These are phyloP conservation scores for Daldinia sp. DNA, from an alignment of 2,329 filamentous ascomycete species.

Conservation along the genomic window DNA sequence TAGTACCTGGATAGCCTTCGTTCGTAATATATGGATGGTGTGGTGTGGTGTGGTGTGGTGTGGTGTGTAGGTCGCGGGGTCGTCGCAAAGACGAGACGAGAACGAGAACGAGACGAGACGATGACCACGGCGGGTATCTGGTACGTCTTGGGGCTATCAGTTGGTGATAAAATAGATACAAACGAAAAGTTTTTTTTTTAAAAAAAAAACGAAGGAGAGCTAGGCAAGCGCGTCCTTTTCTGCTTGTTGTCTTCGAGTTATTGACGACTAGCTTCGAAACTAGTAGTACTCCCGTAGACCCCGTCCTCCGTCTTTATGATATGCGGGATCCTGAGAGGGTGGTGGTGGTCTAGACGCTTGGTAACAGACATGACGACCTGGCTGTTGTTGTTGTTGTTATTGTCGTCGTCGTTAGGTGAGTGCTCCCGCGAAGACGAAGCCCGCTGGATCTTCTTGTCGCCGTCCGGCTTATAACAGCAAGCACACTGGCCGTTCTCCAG, in stretches of 20 bases:
- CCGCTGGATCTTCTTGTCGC: slow-evolving; percentile 36
- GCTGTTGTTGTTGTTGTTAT: too few relatives aligned
- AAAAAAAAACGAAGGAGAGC: too few relatives aligned
- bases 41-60: background rate
- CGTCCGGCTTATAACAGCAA: slow-evolving; percentile 47
- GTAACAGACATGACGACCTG: background rate
- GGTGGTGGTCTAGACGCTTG: background rate
- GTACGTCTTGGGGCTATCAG: background rate
- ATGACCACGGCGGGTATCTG: background rate
- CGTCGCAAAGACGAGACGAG: too few relatives aligned
- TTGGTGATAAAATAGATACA: slow-evolving; percentile 2
- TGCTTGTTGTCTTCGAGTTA: background rate
- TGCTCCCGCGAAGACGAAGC: background rate
- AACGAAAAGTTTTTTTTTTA: background rate
- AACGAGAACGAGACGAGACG: too few relatives aligned
- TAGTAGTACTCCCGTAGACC: background rate
- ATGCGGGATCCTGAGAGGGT: background rate
- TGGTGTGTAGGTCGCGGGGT: background rate
- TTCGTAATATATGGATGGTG: background rate
- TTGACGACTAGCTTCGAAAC: background rate
- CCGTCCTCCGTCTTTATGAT: background rate
- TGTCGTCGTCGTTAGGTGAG: background rate
- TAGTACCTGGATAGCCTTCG: background rate
- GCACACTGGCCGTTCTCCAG: slow-evolving; percentile 40
- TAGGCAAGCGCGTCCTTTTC: background rate